These are phyloP conservation scores for Globisporangium radiosum DNA, from an alignment of 352 stramenopile genomes.

Conservation along the genomic window DNA sequence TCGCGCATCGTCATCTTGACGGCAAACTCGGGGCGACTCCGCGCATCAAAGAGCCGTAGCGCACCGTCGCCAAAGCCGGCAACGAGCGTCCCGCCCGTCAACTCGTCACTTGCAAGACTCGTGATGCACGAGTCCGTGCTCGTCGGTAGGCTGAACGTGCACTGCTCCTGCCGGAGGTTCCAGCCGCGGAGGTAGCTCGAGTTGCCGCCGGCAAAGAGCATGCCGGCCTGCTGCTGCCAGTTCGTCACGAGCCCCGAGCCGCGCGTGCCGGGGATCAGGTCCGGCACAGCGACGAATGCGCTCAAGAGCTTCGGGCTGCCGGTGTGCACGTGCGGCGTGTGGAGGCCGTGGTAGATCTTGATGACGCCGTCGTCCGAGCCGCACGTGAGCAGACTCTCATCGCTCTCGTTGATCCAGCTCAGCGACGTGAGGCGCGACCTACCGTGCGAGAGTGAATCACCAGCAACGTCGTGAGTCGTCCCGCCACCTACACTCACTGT, in stretches of 20 bases:
- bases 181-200: slow-evolving; percentile 89
- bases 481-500: background rate
- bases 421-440: slow-evolving; percentile 91
- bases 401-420: slow-evolving; percentile 95
- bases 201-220: slow-evolving; percentile 92
- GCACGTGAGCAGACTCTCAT: slow-evolving; percentile 91
- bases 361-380: slow-evolving; percentile 96
- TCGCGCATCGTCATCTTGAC: slow-evolving; percentile 80
- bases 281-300: slow-evolving; percentile 90
- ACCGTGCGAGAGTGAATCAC: too few species aligned
- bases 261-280: slow-evolving; percentile 87
- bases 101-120: slow-evolving; percentile 77
- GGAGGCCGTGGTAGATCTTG: slow-evolving; percentile 90
- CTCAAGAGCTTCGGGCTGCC: slow-evolving; percentile 79
- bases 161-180: slow-evolving; percentile 93
- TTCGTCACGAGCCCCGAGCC: slow-evolving; percentile 94
- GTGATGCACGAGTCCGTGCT: slow-evolving; percentile 89
- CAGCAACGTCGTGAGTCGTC: too few species aligned
- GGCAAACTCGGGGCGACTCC: slow-evolving; percentile 68
- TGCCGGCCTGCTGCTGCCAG: slow-evolving; percentile 90
- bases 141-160: slow-evolving; percentile 73
- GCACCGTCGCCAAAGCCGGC: slow-evolving; percentile 92
- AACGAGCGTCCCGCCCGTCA: slow-evolving; percentile 76
- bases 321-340: slow-evolving; percentile 36
- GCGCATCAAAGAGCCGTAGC: slow-evolving; percentile 93